phyloP scores from a whole-genome alignment of 1,139 yeast genomes.

The Debaryomyces subglobosus region DNA sequence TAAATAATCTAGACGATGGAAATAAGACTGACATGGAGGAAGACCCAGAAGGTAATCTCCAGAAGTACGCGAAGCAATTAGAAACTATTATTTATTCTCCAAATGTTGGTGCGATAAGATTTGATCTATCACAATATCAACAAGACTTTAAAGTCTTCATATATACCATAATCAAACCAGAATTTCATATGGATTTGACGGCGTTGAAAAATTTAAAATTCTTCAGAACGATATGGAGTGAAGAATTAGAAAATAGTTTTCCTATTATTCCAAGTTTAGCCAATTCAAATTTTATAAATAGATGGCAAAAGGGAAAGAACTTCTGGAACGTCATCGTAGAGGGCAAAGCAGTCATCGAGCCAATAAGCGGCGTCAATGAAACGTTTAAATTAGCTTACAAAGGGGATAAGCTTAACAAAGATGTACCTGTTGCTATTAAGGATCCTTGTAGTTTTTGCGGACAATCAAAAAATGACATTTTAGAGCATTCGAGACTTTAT shows the following conservation, averaged over 20 bases:
- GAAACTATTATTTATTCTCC: conserved; percentile 52
- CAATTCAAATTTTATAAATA: conserved; percentile 40
- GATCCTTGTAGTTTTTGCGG: conserved; percentile 84
- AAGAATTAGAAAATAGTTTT: conserved; percentile 75
- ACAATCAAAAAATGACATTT: conserved; percentile 65
- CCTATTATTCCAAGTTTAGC: conserved; percentile 35
- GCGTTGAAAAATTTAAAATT: conserved; percentile 58
- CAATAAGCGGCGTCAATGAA: conserved; percentile 83
- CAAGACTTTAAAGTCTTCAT: conserved; percentile 47
- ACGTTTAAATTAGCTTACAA: conserved; percentile 48
- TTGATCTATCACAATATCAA: conserved; percentile 53
- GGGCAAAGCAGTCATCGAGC: conserved; percentile 83
- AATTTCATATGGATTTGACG: conserved; percentile 41
- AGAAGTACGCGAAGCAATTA: conserved; percentile 22
- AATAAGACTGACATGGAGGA: conserved; percentile 8
- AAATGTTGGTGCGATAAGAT: conserved; percentile 55
- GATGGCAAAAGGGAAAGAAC: conserved; percentile 52
- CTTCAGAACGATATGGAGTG: conserved; percentile 65
- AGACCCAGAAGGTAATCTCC: conserved; percentile 9
- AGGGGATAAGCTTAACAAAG: conserved; percentile 14
- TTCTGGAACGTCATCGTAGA: conserved; percentile 72
- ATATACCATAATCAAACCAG: conserved; percentile 36
- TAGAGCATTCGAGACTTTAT: conserved; percentile 79
- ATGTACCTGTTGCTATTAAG: conserved; percentile 69
- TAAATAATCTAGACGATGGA: neutral